These are phyloP conservation scores for Picea abies DNA, from an alignment of 83 land plant genomes.

Conservation along the genomic window DNA sequence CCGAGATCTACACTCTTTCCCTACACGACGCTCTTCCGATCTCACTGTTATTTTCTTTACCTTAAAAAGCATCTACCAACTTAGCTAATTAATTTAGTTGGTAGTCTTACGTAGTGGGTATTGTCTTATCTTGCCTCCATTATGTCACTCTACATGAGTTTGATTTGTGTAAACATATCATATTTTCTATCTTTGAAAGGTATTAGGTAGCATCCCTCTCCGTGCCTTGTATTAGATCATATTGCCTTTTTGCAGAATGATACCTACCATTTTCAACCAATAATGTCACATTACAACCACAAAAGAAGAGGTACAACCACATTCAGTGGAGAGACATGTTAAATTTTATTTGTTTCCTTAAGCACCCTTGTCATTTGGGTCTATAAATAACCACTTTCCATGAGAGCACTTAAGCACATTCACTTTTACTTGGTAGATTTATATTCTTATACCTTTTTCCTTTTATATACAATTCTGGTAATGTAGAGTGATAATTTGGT, in stretches of 20 bases:
- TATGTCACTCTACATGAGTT: no score
- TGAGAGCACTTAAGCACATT: background rate
- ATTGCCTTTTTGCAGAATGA: background rate
- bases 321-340: background rate
- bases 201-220: no score
- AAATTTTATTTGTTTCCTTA: background rate
- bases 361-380: background rate
- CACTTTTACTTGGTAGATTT: background rate
- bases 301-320: conserved; percentile 3
- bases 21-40: no score
- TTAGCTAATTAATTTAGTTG: no score
- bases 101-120: no score
- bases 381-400: background rate
- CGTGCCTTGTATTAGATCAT: background rate
- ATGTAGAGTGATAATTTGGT: background rate
- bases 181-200: background rate
- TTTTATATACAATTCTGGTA: no score
- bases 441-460: background rate
- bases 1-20: no score
- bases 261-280: conserved; percentile 1
- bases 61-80: no score
- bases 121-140: no score
- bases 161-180: no score
- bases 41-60: no score
- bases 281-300: conserved; percentile 1